These are phyloP conservation scores for Nowakowskiella sp. DNA, from an alignment of 192 early-diverging fungal species.

Conservation along the genomic window DNA sequence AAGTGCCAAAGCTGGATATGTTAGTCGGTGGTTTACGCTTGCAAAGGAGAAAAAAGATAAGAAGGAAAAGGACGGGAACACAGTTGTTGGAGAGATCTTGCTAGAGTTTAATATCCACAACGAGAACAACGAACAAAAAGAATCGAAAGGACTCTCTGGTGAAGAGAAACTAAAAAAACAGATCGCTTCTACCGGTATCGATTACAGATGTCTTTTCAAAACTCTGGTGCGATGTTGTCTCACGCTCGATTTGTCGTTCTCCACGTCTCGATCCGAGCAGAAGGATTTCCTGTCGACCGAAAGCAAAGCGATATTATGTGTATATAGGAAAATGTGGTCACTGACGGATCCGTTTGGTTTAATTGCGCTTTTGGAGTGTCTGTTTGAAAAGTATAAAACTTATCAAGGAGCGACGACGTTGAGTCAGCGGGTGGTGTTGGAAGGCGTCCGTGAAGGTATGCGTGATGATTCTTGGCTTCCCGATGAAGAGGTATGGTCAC, in stretches of 20 bases:
- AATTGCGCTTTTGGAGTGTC: conserved; percentile 32
- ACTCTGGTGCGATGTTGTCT: conserved; percentile 35
- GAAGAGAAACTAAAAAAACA: too few species aligned
- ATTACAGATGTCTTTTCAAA: conserved; percentile 33
- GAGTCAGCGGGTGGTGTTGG: conserved; percentile 28
- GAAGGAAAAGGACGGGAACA: conserved; percentile 51
- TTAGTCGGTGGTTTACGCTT: conserved; percentile 28
- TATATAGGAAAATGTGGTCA: conserved; percentile 28
- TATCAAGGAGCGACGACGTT: conserved; percentile 33
- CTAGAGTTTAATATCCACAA: conserved; percentile 33
- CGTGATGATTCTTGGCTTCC: conserved; percentile 32
- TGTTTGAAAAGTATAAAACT: conserved; percentile 40
- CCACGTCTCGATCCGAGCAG: too few species aligned
- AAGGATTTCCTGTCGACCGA: conserved; percentile 35
- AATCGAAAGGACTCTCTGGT: too few species aligned
- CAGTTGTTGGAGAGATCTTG: conserved; percentile 45
- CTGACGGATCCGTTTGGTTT: conserved; percentile 37
- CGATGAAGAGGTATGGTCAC: conserved; percentile 26
- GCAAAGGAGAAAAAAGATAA: conserved; percentile 24
- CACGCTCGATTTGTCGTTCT: conserved; percentile 39
- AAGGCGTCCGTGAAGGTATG: conserved; percentile 27
- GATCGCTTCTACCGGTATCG: too few species aligned
- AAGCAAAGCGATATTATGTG: conserved; percentile 26
- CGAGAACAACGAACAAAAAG: conserved; percentile 14
- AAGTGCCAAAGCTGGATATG: conserved; percentile 23